phyloP scores from a whole-genome alignment of 208 protist species.

The Wallacemonas sp. region DNA sequence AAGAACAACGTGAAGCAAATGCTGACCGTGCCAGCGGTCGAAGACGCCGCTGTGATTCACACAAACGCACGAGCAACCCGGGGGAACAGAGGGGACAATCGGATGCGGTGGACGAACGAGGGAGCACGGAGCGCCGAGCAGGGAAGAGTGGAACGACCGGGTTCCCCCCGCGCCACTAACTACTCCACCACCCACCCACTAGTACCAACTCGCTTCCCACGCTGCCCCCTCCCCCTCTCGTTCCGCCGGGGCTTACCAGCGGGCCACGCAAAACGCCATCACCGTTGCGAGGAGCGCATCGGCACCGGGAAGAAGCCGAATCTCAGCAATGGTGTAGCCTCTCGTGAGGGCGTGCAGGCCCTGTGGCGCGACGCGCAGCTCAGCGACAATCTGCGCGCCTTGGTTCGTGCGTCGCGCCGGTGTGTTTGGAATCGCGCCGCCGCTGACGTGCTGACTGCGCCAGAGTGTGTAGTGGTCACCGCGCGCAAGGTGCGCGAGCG shows the following conservation, averaged over 20 bases:
- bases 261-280: conserved; percentile 53
- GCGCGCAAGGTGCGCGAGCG: not conserved
- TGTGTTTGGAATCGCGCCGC: conserved; percentile 18
- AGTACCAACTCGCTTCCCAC: not conserved
- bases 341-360: conserved; percentile 23
- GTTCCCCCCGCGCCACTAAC: too few species aligned
- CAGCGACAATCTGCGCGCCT: conserved; percentile 60
- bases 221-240: not conserved
- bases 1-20: too few species aligned
- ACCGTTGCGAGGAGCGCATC: conserved; percentile 70
- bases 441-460: conserved; percentile 37
- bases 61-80: too few species aligned
- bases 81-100: too few species aligned
- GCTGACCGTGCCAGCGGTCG: too few species aligned
- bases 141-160: too few species aligned
- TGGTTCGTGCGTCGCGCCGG: conserved; percentile 30
- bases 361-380: conserved; percentile 35
- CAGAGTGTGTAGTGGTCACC: conserved; percentile 42
- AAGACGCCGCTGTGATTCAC: too few species aligned
- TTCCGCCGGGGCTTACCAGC: conserved; percentile 38
- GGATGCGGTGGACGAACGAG: too few species aligned
- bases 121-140: too few species aligned
- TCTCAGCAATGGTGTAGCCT: conserved; percentile 44
- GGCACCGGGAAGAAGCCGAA: conserved; percentile 44
- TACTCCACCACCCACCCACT: too few species aligned